phyloP scores from a whole-genome alignment of 2,329 filamentous ascomycete genomes.

The Lomentospora prolificans region DNA sequence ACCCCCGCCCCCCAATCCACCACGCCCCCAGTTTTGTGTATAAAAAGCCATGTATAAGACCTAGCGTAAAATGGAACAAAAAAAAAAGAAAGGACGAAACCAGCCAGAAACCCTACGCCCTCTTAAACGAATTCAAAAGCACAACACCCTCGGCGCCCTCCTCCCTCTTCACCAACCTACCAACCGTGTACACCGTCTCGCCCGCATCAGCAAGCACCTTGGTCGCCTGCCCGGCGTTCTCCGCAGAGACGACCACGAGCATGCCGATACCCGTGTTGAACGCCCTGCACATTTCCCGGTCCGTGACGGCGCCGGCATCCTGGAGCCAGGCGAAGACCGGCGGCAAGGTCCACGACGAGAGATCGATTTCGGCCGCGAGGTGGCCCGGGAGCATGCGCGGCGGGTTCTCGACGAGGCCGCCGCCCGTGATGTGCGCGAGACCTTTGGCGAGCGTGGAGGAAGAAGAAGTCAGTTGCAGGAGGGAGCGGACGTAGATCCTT shows the following conservation, averaged over 20 bases:
- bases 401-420: constrained; percentile 86
- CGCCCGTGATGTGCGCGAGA: constrained; percentile 93
- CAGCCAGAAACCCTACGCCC: too few species aligned
- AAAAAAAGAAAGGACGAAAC: too few species aligned
- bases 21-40: too few species aligned
- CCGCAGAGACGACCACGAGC: constrained; percentile 69
- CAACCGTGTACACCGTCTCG: constrained; percentile 70
- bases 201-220: constrained; percentile 53
- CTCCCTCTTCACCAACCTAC: constrained; percentile 53
- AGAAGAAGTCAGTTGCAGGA: constrained; percentile 56
- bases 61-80: too few species aligned
- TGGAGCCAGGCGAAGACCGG: constrained; percentile 84
- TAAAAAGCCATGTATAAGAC: too few species aligned
- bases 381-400: constrained; percentile 79
- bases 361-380: constrained; percentile 74
- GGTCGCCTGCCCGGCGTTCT: constrained; percentile 51
- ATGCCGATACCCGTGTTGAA: constrained; percentile 96
- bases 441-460: constrained; percentile 61
- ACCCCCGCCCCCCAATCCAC: too few species aligned
- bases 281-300: constrained; percentile 75
- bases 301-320: constrained; percentile 56
- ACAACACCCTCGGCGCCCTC: constrained; percentile 24
- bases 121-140: constrained; percentile 30
- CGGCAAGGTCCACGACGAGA: constrained; percentile 63
- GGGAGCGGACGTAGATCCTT: constrained; percentile 79